Percentiles rank a stretch among this genome's conserved stretches.
These are phyloP conservation scores for Cucumis melo DNA, from an alignment of 306 rosid genomes.

Conservation along the genomic window DNA sequence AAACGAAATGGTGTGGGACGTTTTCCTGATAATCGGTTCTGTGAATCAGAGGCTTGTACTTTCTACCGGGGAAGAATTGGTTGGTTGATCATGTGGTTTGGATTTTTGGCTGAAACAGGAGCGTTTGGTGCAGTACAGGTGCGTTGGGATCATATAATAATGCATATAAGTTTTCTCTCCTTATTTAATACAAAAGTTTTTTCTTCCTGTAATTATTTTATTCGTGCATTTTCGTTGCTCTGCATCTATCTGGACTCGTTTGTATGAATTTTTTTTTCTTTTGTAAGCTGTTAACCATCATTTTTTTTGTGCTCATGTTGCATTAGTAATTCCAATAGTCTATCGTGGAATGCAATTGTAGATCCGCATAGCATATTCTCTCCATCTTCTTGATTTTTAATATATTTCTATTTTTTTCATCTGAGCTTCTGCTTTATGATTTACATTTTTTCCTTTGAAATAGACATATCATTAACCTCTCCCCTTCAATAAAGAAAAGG, in stretches of 20 bases:
- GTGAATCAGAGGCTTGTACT: not conserved
- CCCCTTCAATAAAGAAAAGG: not conserved
- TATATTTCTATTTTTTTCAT: not conserved
- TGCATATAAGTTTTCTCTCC: not conserved
- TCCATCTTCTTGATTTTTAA: not conserved
- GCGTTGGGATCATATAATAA: not conserved
- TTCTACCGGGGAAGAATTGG: not conserved
- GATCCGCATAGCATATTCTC: not conserved
- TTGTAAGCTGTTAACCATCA: not conserved
- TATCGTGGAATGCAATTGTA: constrained; percentile 3
- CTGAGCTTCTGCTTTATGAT: not conserved
- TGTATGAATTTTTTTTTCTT: not conserved
- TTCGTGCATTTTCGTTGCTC: not conserved
- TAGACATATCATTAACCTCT: not conserved
- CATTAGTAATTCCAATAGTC: not conserved
- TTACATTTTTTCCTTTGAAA: not conserved
- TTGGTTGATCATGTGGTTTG: not conserved
- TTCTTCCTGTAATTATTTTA: not conserved
- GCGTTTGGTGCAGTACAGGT: not conserved
- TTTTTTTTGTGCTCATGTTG: not conserved
- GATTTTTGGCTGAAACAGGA: not conserved
- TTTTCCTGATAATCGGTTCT: not conserved
- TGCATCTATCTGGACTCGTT: constrained; percentile 7
- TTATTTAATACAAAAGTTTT: not conserved
- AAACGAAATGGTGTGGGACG: not conserved